phyloP scores from a whole-genome alignment of 2,329 filamentous ascomycete species.

The Bipolaris zeicola region DNA sequence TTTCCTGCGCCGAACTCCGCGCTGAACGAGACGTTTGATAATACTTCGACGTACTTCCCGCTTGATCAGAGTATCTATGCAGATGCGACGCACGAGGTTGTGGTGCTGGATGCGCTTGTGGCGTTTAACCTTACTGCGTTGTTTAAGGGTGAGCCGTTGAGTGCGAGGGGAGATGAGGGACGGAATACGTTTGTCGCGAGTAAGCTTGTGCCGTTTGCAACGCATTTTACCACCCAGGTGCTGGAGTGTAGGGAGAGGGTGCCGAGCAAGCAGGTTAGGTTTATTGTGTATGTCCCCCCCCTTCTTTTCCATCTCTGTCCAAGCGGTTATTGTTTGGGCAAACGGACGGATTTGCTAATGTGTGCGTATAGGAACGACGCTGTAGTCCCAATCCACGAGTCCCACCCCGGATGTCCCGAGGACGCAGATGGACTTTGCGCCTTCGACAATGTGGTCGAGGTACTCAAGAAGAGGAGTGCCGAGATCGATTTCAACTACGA shows the following conservation, averaged over 20 bases:
- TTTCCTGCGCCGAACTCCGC: slow-evolving; percentile 29
- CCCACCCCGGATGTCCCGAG: slow-evolving; percentile 28
- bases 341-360: background rate
- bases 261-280: slow-evolving; percentile 37
- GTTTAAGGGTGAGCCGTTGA: slow-evolving; percentile 35
- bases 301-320: background rate
- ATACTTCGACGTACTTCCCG: slow-evolving; percentile 51
- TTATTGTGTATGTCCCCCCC: slow-evolving; percentile 31
- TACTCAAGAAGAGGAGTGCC: slow-evolving; percentile 33
- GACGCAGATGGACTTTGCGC: slow-evolving; percentile 36
- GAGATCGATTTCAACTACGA: slow-evolving; percentile 40
- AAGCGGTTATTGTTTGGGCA: background rate
- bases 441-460: slow-evolving; percentile 36
- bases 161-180: slow-evolving; percentile 21
- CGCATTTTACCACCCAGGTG: slow-evolving; percentile 39
- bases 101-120: slow-evolving; percentile 36
- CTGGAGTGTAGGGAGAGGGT: slow-evolving; percentile 28
- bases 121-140: slow-evolving; percentile 41
- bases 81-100: slow-evolving; percentile 53
- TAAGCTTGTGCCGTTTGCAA: slow-evolving; percentile 38
- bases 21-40: slow-evolving; percentile 45
- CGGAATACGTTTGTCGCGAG: slow-evolving; percentile 37
- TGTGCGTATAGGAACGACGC: slow-evolving; percentile 32
- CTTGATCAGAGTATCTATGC: slow-evolving; percentile 53
- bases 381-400: slow-evolving; percentile 32